Base-by-base conservation (phyloP, 164 flowering plant species). In the Liquidambar formosana region DNA sequence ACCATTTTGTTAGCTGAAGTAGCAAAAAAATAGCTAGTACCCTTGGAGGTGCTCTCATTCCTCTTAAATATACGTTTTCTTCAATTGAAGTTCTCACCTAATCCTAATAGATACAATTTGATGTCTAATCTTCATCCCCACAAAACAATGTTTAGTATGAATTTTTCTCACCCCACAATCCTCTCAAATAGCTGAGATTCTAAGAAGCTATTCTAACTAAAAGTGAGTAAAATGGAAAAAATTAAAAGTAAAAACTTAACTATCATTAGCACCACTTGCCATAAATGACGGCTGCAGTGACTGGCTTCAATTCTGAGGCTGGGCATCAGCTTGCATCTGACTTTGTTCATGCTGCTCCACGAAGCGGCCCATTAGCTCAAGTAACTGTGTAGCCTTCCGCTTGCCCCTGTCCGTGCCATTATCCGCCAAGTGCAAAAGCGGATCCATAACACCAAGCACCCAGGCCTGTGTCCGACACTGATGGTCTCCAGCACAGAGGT, bases 371-470 rank as follows among this genome's bases (percentile, higher is more conserved):
- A 94, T 81, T 1, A 89, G 82, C 54, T 94, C 97, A 1, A 94
- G 83, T 79, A 94, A 69, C 59, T 87, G 93, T 9, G 78, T 78
- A 63, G 97, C 98, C 72, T 94, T 94, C 64, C 98, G 64, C 79
- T 86, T 94, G 10, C 92, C 97, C 68, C 98, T 80, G 18, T 92
- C 96, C 0, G 98, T 92, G 53, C 98, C 97, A 75, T 79, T 82
- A 63, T 87, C 89, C n/a, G 87, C 85, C 81, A 94, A 72, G 54
- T 90, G 92, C 19, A 84, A 19, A 23, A 94, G 66, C 12, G 85
- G 75, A 45, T 63, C 79, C 84, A 86, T 81, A n/a, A 86, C 79
- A 8, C 96, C 94, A 13, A 87, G 83, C 61, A 87, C 88, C 74
- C 83, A 84, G 18, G 90, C 93, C 58, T 83, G 84, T 10, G 62